Conservation (phyloP, 768 basidiomycete species). For the Boletus barrowsii region DNA sequence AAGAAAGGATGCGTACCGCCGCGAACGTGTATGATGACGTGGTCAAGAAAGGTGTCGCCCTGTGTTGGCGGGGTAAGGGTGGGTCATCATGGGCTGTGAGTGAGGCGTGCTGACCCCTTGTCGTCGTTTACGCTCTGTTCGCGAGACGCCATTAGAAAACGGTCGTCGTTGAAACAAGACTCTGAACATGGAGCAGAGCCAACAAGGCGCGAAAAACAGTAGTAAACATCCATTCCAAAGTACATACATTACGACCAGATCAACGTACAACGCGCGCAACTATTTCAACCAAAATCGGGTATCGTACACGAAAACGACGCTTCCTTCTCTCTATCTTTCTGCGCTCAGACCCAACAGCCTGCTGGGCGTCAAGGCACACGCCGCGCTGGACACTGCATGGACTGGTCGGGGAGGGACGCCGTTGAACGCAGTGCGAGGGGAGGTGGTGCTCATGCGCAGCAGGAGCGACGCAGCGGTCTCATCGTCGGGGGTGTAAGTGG, state of each 20-base stretch:
- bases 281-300: not conserved
- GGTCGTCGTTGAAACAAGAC: too few species aligned
- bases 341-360: constrained; percentile 21
- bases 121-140: constrained; percentile 71
- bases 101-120: constrained; percentile 50
- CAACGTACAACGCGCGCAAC: not conserved
- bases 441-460: constrained; percentile 51
- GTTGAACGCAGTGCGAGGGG: constrained; percentile 6
- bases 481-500: constrained; percentile 50
- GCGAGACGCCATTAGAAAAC: too few species aligned
- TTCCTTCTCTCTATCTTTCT: constrained; percentile 6
- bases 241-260: not conserved
- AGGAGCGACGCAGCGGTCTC: constrained; percentile 67
- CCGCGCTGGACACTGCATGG: not conserved
- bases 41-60: constrained; percentile 81
- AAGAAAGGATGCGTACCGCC: constrained; percentile 49
- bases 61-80: constrained; percentile 27
- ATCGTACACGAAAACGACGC: not conserved
- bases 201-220: not conserved
- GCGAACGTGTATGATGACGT: constrained; percentile 73
- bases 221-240: not conserved
- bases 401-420: not conserved
- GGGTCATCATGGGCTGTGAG: not conserved
- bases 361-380: constrained; percentile 26
- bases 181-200: not conserved